Base-by-base conservation (phyloP, 169 alveolate genomes). In the Cryptosporidium xiaoi region DNA sequence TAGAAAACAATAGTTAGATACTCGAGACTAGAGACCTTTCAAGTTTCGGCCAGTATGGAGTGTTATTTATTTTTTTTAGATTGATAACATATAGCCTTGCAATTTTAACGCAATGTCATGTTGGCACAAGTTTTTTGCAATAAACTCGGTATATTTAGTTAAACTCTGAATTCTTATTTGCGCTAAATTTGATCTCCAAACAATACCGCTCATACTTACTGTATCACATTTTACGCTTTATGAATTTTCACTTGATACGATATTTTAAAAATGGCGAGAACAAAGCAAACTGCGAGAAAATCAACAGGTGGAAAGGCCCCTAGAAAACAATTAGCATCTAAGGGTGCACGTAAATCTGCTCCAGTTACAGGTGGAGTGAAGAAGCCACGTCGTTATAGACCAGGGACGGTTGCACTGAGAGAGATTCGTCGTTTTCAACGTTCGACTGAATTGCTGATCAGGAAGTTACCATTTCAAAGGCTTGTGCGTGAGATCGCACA, bases 281-380 rank as follows among this genome's bases (percentile, higher is more conserved):
- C 99, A 4, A 98, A 97, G 92, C 99, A 97, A 91, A 98, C 99
- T 27, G 99, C 99, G 53, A 94, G 99, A 77, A 98, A 98, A 91
- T 96, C 99, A 77, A 96, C 99, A 46, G 99, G 99, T 65, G 98
- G 99, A 51, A 97, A 98, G 91, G 99, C 99, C 46, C 99, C 99
- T 55, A 93, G 99, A 69, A 97, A 98, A 87, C 99, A 97, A 91
- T 91, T 98, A 66, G 99, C 99, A 40, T 93, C 98, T 65, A 98
- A 98, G 93, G 99, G 99, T 18, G 99, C 99, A n/a, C 93, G 99
- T 84, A 98, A 98, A 92, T 94, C 99, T 20, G 99, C 99, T 44
- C 98, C 98, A 53, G 96, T 96, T 20, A 91, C 98, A 1, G 98
- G 98, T 20, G 99, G 99, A 69, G 94, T 97, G 89, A 98, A 97